phyloP scores from a whole-genome alignment of 2,329 filamentous ascomycete species.

The Fusarium brevicatenulatum region DNA sequence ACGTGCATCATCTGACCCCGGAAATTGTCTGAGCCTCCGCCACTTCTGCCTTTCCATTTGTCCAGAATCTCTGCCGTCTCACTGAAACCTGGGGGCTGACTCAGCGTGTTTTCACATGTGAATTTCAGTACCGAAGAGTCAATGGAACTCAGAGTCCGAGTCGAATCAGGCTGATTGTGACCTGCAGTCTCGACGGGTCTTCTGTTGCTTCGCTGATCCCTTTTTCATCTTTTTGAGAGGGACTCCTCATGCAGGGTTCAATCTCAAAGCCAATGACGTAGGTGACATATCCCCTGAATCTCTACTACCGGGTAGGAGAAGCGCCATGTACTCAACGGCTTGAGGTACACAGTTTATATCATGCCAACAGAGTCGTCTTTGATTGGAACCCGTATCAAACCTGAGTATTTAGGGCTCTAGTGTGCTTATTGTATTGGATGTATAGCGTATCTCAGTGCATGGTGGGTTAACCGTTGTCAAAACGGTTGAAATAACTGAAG shows the following conservation, averaged over 20 bases:
- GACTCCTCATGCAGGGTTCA: neutral
- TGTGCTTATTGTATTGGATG: neutral
- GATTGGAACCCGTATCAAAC: no score
- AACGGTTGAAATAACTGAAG: neutral
- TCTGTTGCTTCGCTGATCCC: neutral
- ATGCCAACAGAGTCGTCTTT: neutral
- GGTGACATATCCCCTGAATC: neutral
- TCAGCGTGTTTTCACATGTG: slow-evolving; percentile 30
- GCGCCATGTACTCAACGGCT: neutral
- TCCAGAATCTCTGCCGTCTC: slow-evolving; percentile 10
- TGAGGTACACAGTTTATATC: neutral
- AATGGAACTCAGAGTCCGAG: neutral
- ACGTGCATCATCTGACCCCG: slow-evolving; percentile 38
- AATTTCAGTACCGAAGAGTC: neutral
- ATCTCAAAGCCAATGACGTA: neutral
- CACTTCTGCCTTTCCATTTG: slow-evolving; percentile 17
- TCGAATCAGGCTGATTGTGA: neutral
- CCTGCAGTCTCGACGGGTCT: neutral
- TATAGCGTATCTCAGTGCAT: neutral
- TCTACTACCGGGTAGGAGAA: neutral
- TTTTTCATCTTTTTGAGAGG: neutral
- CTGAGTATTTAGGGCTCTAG: no score
- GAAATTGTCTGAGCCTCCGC: slow-evolving; percentile 30
- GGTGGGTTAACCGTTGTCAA: no score
- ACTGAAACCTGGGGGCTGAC: slow-evolving; percentile 15